phyloP scores from a whole-genome alignment of 129 eudicot species.

The Erigeron canadensis region DNA sequence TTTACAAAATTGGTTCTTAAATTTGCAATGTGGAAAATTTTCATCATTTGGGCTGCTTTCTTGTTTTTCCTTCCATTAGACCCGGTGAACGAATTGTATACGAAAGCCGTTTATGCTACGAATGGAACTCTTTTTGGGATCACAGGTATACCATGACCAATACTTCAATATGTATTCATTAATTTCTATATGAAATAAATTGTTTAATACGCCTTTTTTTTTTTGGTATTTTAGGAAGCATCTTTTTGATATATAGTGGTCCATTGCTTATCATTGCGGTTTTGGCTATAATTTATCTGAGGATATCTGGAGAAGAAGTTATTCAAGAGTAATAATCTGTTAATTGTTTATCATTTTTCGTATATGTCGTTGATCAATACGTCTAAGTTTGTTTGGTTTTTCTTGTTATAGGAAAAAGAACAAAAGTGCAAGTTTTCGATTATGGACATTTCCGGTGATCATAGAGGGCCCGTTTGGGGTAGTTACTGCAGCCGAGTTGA shows the following conservation, averaged over 20 bases:
- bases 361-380: neutral
- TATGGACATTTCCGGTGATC: slow-evolving; percentile 89
- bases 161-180: neutral
- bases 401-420: slow-evolving; percentile 44
- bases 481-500: slow-evolving; percentile 84
- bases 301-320: slow-evolving; percentile 59
- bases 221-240: slow-evolving; percentile 46
- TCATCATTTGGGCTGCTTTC: slow-evolving; percentile 63
- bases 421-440: slow-evolving; percentile 54
- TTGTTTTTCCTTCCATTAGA: slow-evolving; percentile 52
- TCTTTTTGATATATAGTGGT: slow-evolving; percentile 57
- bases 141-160: slow-evolving; percentile 43
- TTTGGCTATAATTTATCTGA: slow-evolving; percentile 52
- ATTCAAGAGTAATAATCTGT: slow-evolving; percentile 45
- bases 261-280: slow-evolving; percentile 64
- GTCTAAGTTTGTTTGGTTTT: neutral
- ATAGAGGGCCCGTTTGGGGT: slow-evolving; percentile 92
- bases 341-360: neutral
- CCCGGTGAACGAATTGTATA: slow-evolving; percentile 16
- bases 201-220: neutral
- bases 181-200: neutral
- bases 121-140: slow-evolving; percentile 51
- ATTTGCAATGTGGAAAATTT: slow-evolving; percentile 63
- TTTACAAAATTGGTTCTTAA: slow-evolving; percentile 63
- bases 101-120: slow-evolving; percentile 32